These are phyloP conservation scores for Trichoderma gracile DNA, from an alignment of 2,329 filamentous ascomycete species.

Conservation along the genomic window DNA sequence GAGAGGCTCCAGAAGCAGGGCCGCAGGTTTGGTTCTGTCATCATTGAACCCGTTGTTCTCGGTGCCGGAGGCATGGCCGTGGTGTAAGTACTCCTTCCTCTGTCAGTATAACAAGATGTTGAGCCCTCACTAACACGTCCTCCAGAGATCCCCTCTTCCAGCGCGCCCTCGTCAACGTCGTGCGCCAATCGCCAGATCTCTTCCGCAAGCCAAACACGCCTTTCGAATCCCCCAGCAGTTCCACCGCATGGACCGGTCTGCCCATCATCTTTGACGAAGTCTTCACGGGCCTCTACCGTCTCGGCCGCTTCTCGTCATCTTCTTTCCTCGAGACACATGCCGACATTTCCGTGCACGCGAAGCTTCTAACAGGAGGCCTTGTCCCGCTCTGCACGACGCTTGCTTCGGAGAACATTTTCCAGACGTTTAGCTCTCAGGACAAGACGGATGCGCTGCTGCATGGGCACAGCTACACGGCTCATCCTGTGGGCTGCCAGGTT, in stretches of 20 bases:
- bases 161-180: conserved; percentile 64
- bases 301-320: conserved; percentile 70
- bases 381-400: conserved; percentile 75
- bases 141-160: conserved; percentile 78
- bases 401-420: conserved; percentile 72
- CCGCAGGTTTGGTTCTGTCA: conserved; percentile 71
- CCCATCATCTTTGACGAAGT: conserved; percentile 85
- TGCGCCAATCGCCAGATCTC: conserved; percentile 60
- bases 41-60: conserved; percentile 78
- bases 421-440: conserved; percentile 67
- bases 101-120: neutral
- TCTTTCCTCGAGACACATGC: conserved; percentile 68
- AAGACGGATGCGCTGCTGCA: conserved; percentile 80
- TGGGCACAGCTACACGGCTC: conserved; percentile 84
- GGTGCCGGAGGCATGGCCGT: conserved; percentile 84
- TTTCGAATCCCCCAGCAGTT: conserved; percentile 25
- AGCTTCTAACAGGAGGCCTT: conserved; percentile 78
- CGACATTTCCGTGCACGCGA: conserved; percentile 80
- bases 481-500: conserved; percentile 78
- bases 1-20: conserved; percentile 55
- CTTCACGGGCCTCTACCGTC: conserved; percentile 81
- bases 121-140: conserved; percentile 25
- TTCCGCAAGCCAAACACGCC: conserved; percentile 44
- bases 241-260: conserved; percentile 65
- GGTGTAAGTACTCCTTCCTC: conserved; percentile 53